Evolutionary conservation across 805 yeast species (phyloP).

Genomic region (Starmera quercuum): DNA sequence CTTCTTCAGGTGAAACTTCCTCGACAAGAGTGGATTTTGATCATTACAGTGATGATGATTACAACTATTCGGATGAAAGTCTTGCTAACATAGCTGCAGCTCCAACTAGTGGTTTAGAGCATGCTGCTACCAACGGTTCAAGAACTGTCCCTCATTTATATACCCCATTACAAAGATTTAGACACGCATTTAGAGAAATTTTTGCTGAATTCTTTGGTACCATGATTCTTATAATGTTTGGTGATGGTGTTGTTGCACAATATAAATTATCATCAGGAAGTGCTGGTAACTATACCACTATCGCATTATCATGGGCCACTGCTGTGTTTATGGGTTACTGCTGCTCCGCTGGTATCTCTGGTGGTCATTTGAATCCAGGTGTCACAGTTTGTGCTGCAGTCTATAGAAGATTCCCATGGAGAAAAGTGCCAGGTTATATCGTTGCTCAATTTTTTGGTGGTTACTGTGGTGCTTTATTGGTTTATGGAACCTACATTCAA

Average conservation of each 20-base stretch:
- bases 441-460: slow-evolving; percentile 43
- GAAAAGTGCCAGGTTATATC: slow-evolving; percentile 36
- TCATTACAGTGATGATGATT: not conserved
- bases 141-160: slow-evolving; percentile 8
- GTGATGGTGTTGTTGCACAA: slow-evolving; percentile 44
- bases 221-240: slow-evolving; percentile 35
- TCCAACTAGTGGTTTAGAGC: slow-evolving; percentile 21
- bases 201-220: slow-evolving; percentile 48
- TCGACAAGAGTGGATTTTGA: too few relatives aligned
- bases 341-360: slow-evolving; percentile 47
- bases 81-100: slow-evolving; percentile 11
- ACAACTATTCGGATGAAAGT: not conserved
- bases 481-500: slow-evolving; percentile 36
- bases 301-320: slow-evolving; percentile 45
- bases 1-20: too few relatives aligned
- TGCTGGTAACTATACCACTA: slow-evolving; percentile 33
- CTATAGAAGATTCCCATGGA: slow-evolving; percentile 45
- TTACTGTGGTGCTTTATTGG: slow-evolving; percentile 35
- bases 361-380: slow-evolving; percentile 53
- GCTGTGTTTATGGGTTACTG: slow-evolving; percentile 46
- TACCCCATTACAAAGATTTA: slow-evolving; percentile 17
- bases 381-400: slow-evolving; percentile 39
- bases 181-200: slow-evolving; percentile 32
- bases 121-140: slow-evolving; percentile 15
- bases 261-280: slow-evolving; percentile 25